Evolutionary conservation across 2,329 filamentous ascomycete species (phyloP), one percentile per base, ranked within the genome.

Genomic region (Cylindrodendrum hubeiense): DNA sequence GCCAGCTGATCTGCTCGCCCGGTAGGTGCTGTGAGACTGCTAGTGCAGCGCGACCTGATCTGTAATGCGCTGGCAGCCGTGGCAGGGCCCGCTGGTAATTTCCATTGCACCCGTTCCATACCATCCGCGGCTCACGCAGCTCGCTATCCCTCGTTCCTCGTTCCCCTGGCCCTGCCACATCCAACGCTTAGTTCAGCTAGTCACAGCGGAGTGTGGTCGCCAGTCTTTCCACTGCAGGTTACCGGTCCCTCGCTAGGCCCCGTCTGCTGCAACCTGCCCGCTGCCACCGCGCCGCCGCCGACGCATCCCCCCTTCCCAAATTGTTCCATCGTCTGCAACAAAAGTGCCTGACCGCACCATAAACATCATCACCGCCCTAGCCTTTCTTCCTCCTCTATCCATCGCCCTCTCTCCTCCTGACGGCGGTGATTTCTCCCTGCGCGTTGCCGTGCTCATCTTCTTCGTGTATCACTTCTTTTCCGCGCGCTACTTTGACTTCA

Each of bases 271-370:
- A 46, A 26, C 56, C 51, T 34, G 43, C 54, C 61, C 54, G 61
- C 61, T 59, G 55, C 61, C 34, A 63, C 49, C 39, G 49, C 43
- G 61, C 49, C 61, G 60, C 60, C 59, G 60, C 47, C 60, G 60
- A 53, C 60, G 53, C 37, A 39, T 49, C 59, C 33, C 24, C 46
- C 55, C 54, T 19, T 41, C 44, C 22, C 52, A 56, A 53, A 63
- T 41, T 63, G 33, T 26, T 58, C 46, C 54, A 52, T 56, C 53
- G 15, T 54, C 61, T 58, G 49, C 62, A 28, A 43, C 61, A 73
- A 69, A 71, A 53, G 47, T 70, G 63, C 67, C 71, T 71, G 67
- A 74, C 71, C 68, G 71, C 68, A 70, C 71, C 68, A 71, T 69
- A 59, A 51, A 37, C 71, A 61, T 54, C 67, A 61, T 60, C 67